These are phyloP conservation scores for Dipteronia sinensis DNA, from an alignment of 345 rosid species.

Conservation along the genomic window DNA sequence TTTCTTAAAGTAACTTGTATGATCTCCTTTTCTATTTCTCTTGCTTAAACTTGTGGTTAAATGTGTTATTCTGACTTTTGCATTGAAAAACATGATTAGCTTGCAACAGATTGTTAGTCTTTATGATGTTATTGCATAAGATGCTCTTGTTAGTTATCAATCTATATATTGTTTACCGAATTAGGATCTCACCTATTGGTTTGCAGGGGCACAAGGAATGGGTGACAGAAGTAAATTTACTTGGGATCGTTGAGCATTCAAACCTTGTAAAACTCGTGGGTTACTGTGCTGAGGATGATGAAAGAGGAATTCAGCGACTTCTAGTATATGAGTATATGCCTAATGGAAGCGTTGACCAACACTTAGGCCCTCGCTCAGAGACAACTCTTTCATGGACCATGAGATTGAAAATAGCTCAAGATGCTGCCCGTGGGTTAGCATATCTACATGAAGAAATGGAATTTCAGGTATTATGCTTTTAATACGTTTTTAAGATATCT, in stretches of 20 bases:
- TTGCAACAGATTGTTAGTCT: background rate
- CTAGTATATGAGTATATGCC: conserved; percentile 86
- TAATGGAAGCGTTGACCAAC: conserved; percentile 71
- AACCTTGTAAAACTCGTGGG: conserved; percentile 89
- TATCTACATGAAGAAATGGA: conserved; percentile 90
- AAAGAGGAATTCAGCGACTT: conserved; percentile 89
- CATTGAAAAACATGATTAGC: background rate
- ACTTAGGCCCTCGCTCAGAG: conserved; percentile 51
- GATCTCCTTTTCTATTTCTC: background rate
- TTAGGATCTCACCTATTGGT: conserved; percentile 18
- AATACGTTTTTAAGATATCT: conserved; percentile 2
- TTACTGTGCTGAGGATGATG: conserved; percentile 93
- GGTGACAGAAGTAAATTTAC: conserved; percentile 92
- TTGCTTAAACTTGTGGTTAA: conserved; percentile 2
- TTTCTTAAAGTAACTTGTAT: background rate
- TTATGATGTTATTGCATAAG: background rate
- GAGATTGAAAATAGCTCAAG: conserved; percentile 85
- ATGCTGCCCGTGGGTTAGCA: conserved; percentile 84
- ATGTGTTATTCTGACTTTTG: background rate
- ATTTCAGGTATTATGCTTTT: conserved; percentile 61
- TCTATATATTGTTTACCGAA: background rate
- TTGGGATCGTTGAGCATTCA: conserved; percentile 83
- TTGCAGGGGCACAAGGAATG: conserved; percentile 91
- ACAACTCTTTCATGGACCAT: conserved; percentile 76
- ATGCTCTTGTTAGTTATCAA: conserved; percentile 3